Base-by-base conservation (phyloP, 164 flowering plant genomes). In the Euptelea pleiosperma region DNA sequence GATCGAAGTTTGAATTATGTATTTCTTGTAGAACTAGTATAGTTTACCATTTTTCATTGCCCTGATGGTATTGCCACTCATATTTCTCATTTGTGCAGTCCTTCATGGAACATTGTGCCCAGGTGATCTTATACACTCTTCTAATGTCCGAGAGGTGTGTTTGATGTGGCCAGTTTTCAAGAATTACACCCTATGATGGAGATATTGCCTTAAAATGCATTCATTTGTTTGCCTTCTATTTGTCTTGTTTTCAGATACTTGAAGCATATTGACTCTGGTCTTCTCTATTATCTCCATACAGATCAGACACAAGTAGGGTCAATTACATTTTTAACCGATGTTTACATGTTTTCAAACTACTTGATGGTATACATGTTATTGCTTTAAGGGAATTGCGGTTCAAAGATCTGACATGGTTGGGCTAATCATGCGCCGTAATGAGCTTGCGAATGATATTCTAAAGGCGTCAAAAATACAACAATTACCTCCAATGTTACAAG, bases 391-490 rank as follows among this genome's bases (percentile, higher is more conserved):
- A 56, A 71, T 89, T 49, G 37, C 34, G 39, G 92, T 84, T 47
- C 78, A 57, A 65, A 81, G 99, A 74, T 81, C 97, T 63, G 93
- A 91, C 65, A 69, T 91, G 72, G 73, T 94, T 57, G 96, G 97
- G 62, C 70, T 94, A 43, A 85, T 94, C 55, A 91, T 91, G 89
- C 95, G 99, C 7, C 97, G 99, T 4, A 94, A 94, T 84, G 99
- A 85, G 69, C 86, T 91, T 62, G 99, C 97, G 60, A 80, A 58
- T 72, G 86, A 86, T 54, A 76, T 91, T 59, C 70, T 82, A 15
- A 88, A 79, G 78, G 97, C 99, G 57, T 77, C 79, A 58, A 80
- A 66, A 15, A 48, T 44, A 11, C 99, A 94, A 52, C 79, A 79
- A 63, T 68, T 94, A 59, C 99, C 97, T 30, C 85, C 89, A 59